Evolutionary conservation across 2,329 filamentous ascomycete genomes (phyloP), one percentile per base, ranked within the genome.

Genomic region (Alternaria longipes): DNA sequence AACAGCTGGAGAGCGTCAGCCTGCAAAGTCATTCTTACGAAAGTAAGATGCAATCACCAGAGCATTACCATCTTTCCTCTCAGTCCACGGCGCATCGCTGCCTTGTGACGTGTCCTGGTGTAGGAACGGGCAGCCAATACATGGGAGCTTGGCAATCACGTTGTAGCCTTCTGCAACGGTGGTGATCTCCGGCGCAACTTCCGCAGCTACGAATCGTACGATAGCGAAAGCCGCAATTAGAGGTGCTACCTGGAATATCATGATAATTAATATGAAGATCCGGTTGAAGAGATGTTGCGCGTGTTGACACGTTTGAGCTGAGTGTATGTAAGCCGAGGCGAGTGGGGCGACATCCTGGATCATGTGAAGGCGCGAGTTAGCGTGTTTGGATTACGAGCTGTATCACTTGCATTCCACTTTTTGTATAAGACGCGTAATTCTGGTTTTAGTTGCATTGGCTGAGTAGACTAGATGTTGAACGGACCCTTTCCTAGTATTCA

Each of bases 121-220:
- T 24, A 78, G 49, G 41, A 73, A 77, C 5, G 75, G 74, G 59
- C 75, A 78, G 26, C 65, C 73, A n/a, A 65, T 30, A 46, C 75
- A 78, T 9, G 74, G 74, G 7, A 78, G 56, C 56, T 76, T 78
- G 53, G 71, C 74, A 44, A 78, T 69, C 55, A 74, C 51, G 57
- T 70, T 72, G 63, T 73, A 76, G 47, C 75, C 75, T 36, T 74
- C 73, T 5, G 66, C 64, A 8, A 76, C 51, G 8, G 67, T 68
- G 16, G 71, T 78, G 8, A 78, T 72, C 22, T 74, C 74, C 3
- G 73, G 74, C n/a, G 72, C 72, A 41, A 68, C 53, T 9, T 69
- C 63, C 4, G 68, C 72, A 16, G 50, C 28, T 11, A 55, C 62
- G 12, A 46, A 32, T 9, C 28, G 8, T 24, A 49, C 45, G 14